These are phyloP conservation scores for Hypoxylon lienhwacheense DNA, from an alignment of 495 filamentous ascomycete genomes.

Conservation along the genomic window DNA sequence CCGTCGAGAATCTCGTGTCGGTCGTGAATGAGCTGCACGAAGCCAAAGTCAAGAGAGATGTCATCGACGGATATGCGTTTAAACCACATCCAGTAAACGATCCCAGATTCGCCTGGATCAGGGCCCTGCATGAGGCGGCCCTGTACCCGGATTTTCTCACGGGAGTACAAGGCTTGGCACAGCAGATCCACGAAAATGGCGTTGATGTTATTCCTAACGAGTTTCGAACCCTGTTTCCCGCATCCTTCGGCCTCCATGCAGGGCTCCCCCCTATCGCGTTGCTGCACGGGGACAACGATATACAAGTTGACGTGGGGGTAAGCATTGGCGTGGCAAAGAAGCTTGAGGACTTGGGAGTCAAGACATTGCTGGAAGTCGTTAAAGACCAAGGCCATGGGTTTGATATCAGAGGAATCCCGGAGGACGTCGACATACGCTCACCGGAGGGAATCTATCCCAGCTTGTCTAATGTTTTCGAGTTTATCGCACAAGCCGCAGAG, in stretches of 20 bases:
- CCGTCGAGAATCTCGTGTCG: neutral
- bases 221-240: neutral
- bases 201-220: neutral
- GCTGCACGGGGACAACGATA: neutral
- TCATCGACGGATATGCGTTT: conserved; percentile 1
- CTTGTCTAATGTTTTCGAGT: neutral
- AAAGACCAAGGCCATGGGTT: neutral
- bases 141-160: neutral
- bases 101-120: neutral
- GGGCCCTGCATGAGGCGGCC: neutral
- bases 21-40: neutral
- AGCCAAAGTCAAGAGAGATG: neutral
- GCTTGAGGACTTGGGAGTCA: neutral
- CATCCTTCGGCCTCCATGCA: neutral
- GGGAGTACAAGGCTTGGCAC: neutral
- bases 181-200: neutral
- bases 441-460: neutral
- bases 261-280: neutral
- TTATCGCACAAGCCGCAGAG: neutral
- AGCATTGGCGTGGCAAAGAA: neutral
- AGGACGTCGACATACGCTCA: neutral
- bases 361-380: neutral
- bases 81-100: neutral
- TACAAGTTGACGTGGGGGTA: neutral
- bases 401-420: neutral